Base-by-base conservation (phyloP, 2,329 filamentous ascomycete species). In the Penicillium sp. region DNA sequence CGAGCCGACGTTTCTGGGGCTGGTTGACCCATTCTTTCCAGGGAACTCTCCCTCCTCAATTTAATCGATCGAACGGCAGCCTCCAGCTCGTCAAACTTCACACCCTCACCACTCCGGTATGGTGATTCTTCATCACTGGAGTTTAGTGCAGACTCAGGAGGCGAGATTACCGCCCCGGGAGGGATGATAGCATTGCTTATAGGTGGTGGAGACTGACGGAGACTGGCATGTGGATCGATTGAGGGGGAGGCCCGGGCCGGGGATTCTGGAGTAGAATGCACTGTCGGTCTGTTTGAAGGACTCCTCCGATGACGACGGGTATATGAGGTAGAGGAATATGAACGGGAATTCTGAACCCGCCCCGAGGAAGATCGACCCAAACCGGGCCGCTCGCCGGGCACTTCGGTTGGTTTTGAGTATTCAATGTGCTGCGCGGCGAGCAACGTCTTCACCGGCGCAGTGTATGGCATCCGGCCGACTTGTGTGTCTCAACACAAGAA, bases 181-280 rank as follows among this genome's bases (percentile, higher is more conserved):
- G 91, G 91, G 73, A 96, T 94, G 61, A 84, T 78, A 57, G 85
- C 82, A 75, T 90, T 86, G 60, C 86, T 90, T 60, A 91, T 76
- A 17, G 91, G 90, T n/a, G 90, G 88, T 16, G 91, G 90, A 45
- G 91, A 95, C 73, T 92, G 89, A 66, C 90, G 85, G 59, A 95
- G 78, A 75, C 85, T 90, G 72, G 79, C 79, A 69, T 79, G 81
- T 53, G 77, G 67, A 66, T 76, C 73, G 57, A 66, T 60, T 26
- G 52, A 64, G 60, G 64, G 57, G 28, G 59, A 61, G 36, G 63
- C 28, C 19, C 62, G 61, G n/a, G 57, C 50, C 17, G 50, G 40
- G 37, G 56, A 61, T 64, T 71, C 67, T 61, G 59, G 68, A 59
- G 56, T 67, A 60, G 67, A 72, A 66, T 64, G 62, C 38, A 61